phyloP scores from a whole-genome alignment of 83 land plant species.

The Diphasiastrum complanatum region DNA sequence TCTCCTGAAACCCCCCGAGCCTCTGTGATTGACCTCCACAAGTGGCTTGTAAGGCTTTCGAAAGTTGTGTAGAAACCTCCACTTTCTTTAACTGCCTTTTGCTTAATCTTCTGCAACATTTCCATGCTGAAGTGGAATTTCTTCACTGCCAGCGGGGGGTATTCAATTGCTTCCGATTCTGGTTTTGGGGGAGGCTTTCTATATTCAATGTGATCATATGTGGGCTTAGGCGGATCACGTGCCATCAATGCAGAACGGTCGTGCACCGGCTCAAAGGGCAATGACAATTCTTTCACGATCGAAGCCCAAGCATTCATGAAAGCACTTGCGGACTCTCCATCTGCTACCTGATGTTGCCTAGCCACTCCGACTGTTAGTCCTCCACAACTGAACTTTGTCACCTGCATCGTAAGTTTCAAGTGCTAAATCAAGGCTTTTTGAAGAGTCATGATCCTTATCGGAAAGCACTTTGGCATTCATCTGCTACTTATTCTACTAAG shows the following conservation, averaged over 20 bases:
- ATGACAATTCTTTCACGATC: constrained; percentile 17
- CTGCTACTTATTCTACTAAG: not conserved
- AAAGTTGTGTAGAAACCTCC: constrained; percentile 28
- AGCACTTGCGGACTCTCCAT: constrained; percentile 33
- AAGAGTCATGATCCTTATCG: not conserved
- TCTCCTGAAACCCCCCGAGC: constrained; percentile 34
- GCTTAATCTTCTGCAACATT: constrained; percentile 22
- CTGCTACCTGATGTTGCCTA: constrained; percentile 41
- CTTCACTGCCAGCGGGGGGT: constrained; percentile 25
- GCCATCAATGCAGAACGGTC: constrained; percentile 35
- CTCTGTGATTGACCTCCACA: constrained; percentile 36
- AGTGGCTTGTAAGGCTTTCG: constrained; percentile 27
- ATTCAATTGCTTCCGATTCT: not conserved
- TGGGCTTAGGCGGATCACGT: constrained; percentile 30
- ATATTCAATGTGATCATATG: constrained; percentile 32
- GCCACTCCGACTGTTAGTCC: constrained; percentile 37
- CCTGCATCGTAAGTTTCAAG: constrained; percentile 12
- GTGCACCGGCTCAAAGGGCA: constrained; percentile 12
- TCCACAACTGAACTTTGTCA: constrained; percentile 32
- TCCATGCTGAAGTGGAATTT: constrained; percentile 29
- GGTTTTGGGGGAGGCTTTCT: constrained; percentile 27
- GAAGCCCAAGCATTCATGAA: constrained; percentile 43
- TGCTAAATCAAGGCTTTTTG: not conserved
- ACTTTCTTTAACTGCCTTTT: constrained; percentile 17
- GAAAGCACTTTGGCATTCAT: not conserved